Evolutionary conservation across 2,329 filamentous ascomycete genomes (phyloP).

Genomic region (Colletotrichum plurivorum): DNA sequence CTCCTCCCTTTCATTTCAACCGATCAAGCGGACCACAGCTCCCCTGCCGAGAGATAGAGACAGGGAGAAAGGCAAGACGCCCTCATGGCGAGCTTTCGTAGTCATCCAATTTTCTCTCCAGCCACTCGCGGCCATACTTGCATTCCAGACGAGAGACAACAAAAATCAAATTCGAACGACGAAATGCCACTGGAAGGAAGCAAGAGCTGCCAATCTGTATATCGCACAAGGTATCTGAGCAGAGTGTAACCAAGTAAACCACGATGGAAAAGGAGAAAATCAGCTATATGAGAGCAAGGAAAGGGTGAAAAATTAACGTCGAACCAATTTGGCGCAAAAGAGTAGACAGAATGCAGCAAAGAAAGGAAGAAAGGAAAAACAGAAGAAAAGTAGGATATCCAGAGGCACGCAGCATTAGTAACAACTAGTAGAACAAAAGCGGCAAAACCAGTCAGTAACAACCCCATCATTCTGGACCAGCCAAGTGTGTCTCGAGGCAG

Average conservation of each 20-base stretch:
- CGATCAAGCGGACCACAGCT: neutral
- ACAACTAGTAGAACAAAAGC: constrained; percentile 57
- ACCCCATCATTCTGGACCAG: constrained; percentile 64
- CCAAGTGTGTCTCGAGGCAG: constrained; percentile 61
- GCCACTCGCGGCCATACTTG: constrained; percentile 4
- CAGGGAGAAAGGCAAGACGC: neutral
- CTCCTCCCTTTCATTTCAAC: constrained; percentile 9
- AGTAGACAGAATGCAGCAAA: neutral
- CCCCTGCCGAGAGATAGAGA: neutral
- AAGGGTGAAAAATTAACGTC: constrained; percentile 6
- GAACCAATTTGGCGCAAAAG: no score
- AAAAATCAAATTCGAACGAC: constrained; percentile 19
- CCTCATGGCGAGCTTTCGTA: neutral
- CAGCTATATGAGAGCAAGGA: constrained; percentile 31
- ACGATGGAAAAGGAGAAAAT: neutral
- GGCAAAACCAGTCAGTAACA: constrained; percentile 50
- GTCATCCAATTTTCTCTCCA: constrained; percentile 13
- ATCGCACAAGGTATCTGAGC: constrained; percentile 73
- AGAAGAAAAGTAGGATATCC: constrained; percentile 53
- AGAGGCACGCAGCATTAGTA: constrained; percentile 56
- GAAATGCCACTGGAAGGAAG: constrained; percentile 38
- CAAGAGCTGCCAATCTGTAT: constrained; percentile 56
- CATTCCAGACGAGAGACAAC: constrained; percentile 29
- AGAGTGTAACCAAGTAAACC: constrained; percentile 43
- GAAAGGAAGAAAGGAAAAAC: constrained; percentile 36